phyloP scores from a whole-genome alignment of 805 yeast genomes.

The Yamadazyma phyllophila region DNA sequence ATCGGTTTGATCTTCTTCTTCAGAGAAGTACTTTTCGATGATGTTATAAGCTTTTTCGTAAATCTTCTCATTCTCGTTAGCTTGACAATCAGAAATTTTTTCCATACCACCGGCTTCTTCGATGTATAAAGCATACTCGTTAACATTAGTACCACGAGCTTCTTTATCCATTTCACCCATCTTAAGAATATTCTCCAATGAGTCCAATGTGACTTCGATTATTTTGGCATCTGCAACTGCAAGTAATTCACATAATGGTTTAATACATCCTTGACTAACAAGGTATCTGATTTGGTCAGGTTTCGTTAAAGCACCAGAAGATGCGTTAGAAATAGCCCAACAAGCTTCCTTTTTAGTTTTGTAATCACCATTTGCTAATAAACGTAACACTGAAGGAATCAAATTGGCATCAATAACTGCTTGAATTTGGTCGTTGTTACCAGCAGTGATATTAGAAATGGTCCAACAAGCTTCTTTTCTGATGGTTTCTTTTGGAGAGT shows the following conservation, averaged over 20 bases:
- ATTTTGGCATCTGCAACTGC: constrained; percentile 86
- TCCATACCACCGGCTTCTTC: constrained; percentile 99
- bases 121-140: constrained; percentile 85
- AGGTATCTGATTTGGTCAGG: constrained; percentile 94
- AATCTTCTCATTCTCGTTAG: constrained; percentile 85
- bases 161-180: constrained; percentile 94
- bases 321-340: constrained; percentile 98
- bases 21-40: constrained; percentile 87
- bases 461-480: constrained; percentile 99
- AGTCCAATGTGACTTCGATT: constrained; percentile 92
- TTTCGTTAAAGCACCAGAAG: constrained; percentile 87
- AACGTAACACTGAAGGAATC: constrained; percentile 85
- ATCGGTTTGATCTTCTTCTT: constrained; percentile 70
- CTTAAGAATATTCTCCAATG: constrained; percentile 87
- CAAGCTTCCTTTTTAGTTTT: constrained; percentile 98
- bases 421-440: constrained; percentile 92
- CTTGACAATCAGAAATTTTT: constrained; percentile 90
- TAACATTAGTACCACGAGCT: constrained; percentile 61
- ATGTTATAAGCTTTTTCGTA: constrained; percentile 87
- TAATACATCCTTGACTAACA: constrained; percentile 93
- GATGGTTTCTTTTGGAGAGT: constrained; percentile 85
- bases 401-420: constrained; percentile 94
- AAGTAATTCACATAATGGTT: constrained; percentile 92
- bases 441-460: constrained; percentile 95
- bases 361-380: constrained; percentile 80